Base-by-base conservation (phyloP, 2,329 filamentous ascomycete genomes). In the Neopestalotiopsis sp. region DNA sequence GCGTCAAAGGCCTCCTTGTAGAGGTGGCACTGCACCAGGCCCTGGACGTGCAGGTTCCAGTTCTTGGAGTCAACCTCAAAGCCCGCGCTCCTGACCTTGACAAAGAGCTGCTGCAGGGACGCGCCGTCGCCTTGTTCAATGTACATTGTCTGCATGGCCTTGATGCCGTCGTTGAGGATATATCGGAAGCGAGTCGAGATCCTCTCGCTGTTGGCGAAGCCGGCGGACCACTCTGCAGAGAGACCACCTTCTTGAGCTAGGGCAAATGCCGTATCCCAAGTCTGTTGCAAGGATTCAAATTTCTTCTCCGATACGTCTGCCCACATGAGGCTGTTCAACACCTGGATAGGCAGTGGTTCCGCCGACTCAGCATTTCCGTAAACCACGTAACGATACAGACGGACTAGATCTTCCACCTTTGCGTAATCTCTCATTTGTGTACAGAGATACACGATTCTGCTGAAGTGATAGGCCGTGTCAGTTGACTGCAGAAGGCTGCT, bases 31-130 rank as follows among this genome's bases (percentile, higher is more conserved):
- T 84, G 82, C 30, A 90, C 88, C 34, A 98, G 88, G 65, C 86
- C 80, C 74, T 92, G 89, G 67, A 97, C 86, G 72, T 93, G 90
- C 65, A 88, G 85, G 77, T 97, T 96, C 94, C 94, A 97, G 73
- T 93, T 94, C 74, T 86, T 87, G 77, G 88, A 91, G 75, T 94
- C 91, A 68, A 98, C 80, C 34, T 84, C 82, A 82, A 95, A 98
- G 12, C 95, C 95, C 56, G 86, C 84, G 1, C 78, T 77, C 9
- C 88, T 82, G 12, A 95, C 82, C n/a, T 86, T 79, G 28, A 84
- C 78, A 34, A 94, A 78, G 17, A 88, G 80, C 7, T 81, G 69
- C 4, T 84, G 76, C 13, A 93, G 81, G 24, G 83, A 85, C 12
- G 80, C 76, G 6, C 81, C 75, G 70, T 89, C 80, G 6, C 78